Evolutionary conservation across 2,329 filamentous ascomycete genomes (phyloP).

Genomic region (Lachnellula arida): DNA sequence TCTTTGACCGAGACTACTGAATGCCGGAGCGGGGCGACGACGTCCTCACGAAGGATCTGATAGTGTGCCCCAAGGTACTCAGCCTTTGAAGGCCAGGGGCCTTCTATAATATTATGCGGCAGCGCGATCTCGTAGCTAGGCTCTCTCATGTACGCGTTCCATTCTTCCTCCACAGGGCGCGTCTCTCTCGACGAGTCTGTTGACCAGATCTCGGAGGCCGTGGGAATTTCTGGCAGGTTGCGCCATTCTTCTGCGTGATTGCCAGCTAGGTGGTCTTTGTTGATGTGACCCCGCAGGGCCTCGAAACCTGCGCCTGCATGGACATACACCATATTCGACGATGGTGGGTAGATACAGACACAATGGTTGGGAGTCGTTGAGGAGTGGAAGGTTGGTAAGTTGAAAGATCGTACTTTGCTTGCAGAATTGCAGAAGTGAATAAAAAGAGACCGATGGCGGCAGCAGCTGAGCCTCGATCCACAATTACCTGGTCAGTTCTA

Average conservation of each 20-base stretch:
- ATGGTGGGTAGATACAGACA: not conserved
- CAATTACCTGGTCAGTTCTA: no score
- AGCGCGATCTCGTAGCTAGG: slow-evolving; percentile 29
- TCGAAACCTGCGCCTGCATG: not conserved
- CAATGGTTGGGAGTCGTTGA: not conserved
- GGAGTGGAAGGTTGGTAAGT: not conserved
- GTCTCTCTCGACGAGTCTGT: not conserved
- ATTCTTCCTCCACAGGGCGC: slow-evolving; percentile 10
- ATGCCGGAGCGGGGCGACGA: slow-evolving; percentile 61
- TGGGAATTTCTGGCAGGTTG: slow-evolving; percentile 49
- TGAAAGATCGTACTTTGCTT: not conserved
- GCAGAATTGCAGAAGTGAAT: not conserved
- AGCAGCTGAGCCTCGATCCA: no score
- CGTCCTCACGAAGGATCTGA: slow-evolving; percentile 69
- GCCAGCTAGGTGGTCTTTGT: slow-evolving; percentile 4
- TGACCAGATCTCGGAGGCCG: slow-evolving; percentile 44
- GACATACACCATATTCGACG: not conserved
- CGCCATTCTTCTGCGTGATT: slow-evolving; percentile 29
- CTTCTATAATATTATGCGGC: slow-evolving; percentile 48
- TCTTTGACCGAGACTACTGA: slow-evolving; percentile 54
- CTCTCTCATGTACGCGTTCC: slow-evolving; percentile 23
- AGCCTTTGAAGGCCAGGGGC: slow-evolving; percentile 55
- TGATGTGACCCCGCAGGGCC: slow-evolving; percentile 9
- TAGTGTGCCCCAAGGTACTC: slow-evolving; percentile 72
- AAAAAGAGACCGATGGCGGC: no score